Evolutionary conservation across 805 yeast species (phyloP).

Genomic region (Yamadazyma sp.): DNA sequence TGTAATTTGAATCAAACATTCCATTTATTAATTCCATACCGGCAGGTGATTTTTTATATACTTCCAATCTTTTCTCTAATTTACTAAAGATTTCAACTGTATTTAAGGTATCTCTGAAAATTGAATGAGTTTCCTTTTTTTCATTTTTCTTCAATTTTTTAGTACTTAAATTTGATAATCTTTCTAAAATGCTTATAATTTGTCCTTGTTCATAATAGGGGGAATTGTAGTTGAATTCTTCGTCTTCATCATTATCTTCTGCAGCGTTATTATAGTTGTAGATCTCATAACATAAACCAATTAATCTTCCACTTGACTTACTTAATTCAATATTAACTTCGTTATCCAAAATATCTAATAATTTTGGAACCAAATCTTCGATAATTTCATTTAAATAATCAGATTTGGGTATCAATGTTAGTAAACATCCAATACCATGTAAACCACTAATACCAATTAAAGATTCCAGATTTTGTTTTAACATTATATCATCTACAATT

Average conservation of each 20-base stretch:
- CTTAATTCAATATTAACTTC: conserved; percentile 43
- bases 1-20: conserved; percentile 32
- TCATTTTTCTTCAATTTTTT: conserved; percentile 61
- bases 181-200: conserved; percentile 36
- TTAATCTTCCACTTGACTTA: conserved; percentile 52
- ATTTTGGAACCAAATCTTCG: conserved; percentile 34
- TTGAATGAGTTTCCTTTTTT: conserved; percentile 55
- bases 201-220: conserved; percentile 57
- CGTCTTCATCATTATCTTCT: conserved; percentile 30
- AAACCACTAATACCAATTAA: conserved; percentile 40
- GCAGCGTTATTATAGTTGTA: conserved; percentile 42
- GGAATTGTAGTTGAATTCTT: conserved; percentile 41
- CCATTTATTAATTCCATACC: conserved; percentile 32
- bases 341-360: conserved; percentile 42
- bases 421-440: conserved; percentile 44
- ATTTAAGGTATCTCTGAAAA: conserved; percentile 54
- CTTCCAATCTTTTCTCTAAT: conserved; percentile 30
- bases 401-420: conserved; percentile 43
- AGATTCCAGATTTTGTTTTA: conserved; percentile 30
- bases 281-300: conserved; percentile 56
- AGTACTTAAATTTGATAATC: conserved; percentile 49
- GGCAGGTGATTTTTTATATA: conserved; percentile 31
- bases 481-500: conserved; percentile 31
- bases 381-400: conserved; percentile 40
- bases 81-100: conserved; percentile 44